Percentiles rank a stretch among this genome's conserved stretches.
Conservation (phyloP, 2,329 filamentous ascomycete species). For the Monosporascus sp. region DNA sequence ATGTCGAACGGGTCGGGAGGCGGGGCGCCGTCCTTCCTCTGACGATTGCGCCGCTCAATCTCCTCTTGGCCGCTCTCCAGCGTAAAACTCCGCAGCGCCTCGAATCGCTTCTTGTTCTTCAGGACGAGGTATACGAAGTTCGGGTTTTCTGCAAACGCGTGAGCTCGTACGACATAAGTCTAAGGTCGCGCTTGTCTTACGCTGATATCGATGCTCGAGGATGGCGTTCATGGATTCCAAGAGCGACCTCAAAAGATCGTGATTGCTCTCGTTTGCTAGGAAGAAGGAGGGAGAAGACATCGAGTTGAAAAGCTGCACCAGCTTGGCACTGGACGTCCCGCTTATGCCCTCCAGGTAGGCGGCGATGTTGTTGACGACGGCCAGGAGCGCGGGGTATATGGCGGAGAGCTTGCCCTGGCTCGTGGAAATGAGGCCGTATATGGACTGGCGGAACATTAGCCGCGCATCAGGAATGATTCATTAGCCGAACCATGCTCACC, state of each 20-base stretch:
- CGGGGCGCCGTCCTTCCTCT: slow-evolving; percentile 57
- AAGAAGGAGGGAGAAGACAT: slow-evolving; percentile 94
- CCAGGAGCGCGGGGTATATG: slow-evolving; percentile 85
- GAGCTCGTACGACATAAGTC: slow-evolving; percentile 7
- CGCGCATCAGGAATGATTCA: neutral
- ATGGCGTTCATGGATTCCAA: slow-evolving; percentile 87
- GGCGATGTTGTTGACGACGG: slow-evolving; percentile 89
- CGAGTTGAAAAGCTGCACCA: slow-evolving; percentile 82
- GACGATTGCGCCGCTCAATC: slow-evolving; percentile 72
- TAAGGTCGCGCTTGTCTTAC: slow-evolving; percentile 40
- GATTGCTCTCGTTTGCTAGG: slow-evolving; percentile 86
- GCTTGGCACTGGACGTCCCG: slow-evolving; percentile 67
- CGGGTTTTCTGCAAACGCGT: slow-evolving; percentile 58
- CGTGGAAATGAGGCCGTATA: slow-evolving; percentile 84
- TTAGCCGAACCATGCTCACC: slow-evolving; percentile 42
- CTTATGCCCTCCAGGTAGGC: slow-evolving; percentile 77
- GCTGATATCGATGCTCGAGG: slow-evolving; percentile 78
- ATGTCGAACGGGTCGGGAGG: slow-evolving; percentile 45
- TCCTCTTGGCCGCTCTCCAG: slow-evolving; percentile 89
- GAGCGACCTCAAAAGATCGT: slow-evolving; percentile 71
- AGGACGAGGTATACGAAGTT: slow-evolving; percentile 76
- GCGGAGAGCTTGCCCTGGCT: slow-evolving; percentile 87
- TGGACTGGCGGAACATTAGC: slow-evolving; percentile 54
- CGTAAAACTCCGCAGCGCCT: slow-evolving; percentile 80
- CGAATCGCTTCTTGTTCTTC: slow-evolving; percentile 75